Conservation (phyloP, 2,329 filamentous ascomycete species). For the Zopfia rhizophila region DNA sequence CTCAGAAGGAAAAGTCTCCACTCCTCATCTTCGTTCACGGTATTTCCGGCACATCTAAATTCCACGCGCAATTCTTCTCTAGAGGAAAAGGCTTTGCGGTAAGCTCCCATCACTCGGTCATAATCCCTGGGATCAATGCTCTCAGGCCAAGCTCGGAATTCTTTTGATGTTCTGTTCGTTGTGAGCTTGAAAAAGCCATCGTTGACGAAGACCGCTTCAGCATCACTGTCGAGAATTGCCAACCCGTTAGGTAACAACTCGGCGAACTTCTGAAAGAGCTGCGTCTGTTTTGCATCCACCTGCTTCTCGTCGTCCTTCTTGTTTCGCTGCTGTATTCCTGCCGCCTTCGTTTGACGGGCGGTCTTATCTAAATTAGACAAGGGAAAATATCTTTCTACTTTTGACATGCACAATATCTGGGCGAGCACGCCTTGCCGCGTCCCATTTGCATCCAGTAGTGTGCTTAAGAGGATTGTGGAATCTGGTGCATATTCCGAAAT, state of each 20-base stretch:
- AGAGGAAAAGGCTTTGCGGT: conserved; percentile 53
- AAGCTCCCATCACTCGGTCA: conserved; percentile 56
- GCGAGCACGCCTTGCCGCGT: conserved; percentile 44
- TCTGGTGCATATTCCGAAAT: conserved; percentile 24
- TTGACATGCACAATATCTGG: conserved; percentile 37
- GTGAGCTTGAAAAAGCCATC: conserved; percentile 59
- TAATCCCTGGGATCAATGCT: conserved; percentile 58
- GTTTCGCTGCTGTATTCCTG: conserved; percentile 16
- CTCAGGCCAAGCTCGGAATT: conserved; percentile 58
- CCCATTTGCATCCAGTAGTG: conserved; percentile 43
- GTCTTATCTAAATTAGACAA: conserved; percentile 37
- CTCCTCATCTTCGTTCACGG: conserved; percentile 37
- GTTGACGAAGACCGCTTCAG: conserved; percentile 59
- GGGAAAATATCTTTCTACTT: conserved; percentile 35
- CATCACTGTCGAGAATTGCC: conserved; percentile 57
- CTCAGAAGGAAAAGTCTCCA: conserved; percentile 58
- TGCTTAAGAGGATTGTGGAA: conserved; percentile 41
- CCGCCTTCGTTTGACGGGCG: conserved; percentile 22
- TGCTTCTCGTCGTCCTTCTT: conserved; percentile 16
- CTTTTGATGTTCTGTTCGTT: conserved; percentile 51
- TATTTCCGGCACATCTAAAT: conserved; percentile 53
- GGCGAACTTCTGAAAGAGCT: conserved; percentile 57
- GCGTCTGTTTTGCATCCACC: conserved; percentile 50
- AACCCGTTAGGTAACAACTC: conserved; percentile 59
- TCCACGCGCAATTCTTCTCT: conserved; percentile 54